Conservation (phyloP, 2,329 filamentous ascomycete genomes). For the Claviceps sorghi region DNA sequence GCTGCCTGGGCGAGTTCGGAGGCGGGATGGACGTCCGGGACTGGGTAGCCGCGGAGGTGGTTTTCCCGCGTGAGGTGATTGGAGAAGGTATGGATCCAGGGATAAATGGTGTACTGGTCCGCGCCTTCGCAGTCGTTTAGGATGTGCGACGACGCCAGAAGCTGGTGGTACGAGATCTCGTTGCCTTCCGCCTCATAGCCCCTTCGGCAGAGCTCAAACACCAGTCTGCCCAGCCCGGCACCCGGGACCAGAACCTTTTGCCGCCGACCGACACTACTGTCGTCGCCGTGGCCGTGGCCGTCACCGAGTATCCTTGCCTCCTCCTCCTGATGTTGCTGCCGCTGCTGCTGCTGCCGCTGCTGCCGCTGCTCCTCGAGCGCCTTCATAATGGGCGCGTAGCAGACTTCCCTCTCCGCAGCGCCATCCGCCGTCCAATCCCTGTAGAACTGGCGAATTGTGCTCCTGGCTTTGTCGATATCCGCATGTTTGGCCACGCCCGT, state of each 20-base stretch:
- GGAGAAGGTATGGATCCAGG: constrained; percentile 78
- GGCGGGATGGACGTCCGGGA: constrained; percentile 71
- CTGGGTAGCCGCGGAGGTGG: constrained; percentile 56
- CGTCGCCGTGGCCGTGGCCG: constrained; percentile 18
- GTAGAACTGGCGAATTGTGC: constrained; percentile 85
- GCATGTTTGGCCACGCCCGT: constrained; percentile 51
- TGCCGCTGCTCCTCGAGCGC: constrained; percentile 41
- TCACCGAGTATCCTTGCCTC: background rate
- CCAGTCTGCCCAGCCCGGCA: constrained; percentile 72
- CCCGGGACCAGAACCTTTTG: constrained; percentile 72
- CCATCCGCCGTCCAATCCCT: constrained; percentile 86
- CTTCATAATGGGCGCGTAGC: constrained; percentile 58
- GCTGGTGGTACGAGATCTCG: constrained; percentile 91
- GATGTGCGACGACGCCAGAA: constrained; percentile 70
- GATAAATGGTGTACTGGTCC: constrained; percentile 59
- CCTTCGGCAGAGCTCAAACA: constrained; percentile 66
- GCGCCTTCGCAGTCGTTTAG: constrained; percentile 50
- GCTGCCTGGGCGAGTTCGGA: constrained; percentile 29
- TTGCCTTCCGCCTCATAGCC: constrained; percentile 77
- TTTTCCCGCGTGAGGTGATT: constrained; percentile 62
- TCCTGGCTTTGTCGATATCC: constrained; percentile 83
- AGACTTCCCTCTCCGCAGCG: constrained; percentile 54
- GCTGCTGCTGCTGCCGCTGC: constrained; percentile 21
- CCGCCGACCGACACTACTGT: no score
- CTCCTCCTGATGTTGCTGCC: no score